phyloP scores from a whole-genome alignment of 208 protist species.

The Hexamita inflata region DNA sequence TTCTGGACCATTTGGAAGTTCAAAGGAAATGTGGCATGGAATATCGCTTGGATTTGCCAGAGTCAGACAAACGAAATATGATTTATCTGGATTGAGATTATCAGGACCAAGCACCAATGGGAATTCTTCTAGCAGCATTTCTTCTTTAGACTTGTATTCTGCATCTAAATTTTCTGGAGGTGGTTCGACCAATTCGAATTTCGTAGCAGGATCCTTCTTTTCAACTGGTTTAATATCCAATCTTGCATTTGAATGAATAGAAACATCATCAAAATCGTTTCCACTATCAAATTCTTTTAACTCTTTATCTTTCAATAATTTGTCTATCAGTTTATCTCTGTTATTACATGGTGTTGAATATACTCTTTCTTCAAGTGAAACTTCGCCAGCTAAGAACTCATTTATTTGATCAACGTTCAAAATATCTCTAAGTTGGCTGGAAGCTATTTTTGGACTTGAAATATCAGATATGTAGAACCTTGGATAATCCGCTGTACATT shows the following conservation, averaged over 20 bases:
- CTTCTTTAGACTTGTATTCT: not conserved
- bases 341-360: not conserved
- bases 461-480: constrained; percentile 19
- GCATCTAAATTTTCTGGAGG: not conserved
- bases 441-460: not conserved
- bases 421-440: constrained; percentile 11
- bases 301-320: no score
- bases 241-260: no score
- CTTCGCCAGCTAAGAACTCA: constrained; percentile 1
- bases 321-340: not conserved
- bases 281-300: no score
- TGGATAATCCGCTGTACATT: constrained; percentile 2
- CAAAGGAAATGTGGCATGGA: not conserved
- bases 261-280: no score
- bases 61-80: not conserved
- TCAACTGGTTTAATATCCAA: no score
- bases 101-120: constrained; percentile 13
- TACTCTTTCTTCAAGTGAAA: not conserved
- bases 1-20: not conserved
- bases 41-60: constrained; percentile 17
- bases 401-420: constrained; percentile 21
- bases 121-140: not conserved
- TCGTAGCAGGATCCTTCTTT: no score
- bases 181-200: not conserved
- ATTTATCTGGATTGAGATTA: not conserved